Conservation (phyloP, 2,329 filamentous ascomycete species). For the Fusarium xyrophilum region DNA sequence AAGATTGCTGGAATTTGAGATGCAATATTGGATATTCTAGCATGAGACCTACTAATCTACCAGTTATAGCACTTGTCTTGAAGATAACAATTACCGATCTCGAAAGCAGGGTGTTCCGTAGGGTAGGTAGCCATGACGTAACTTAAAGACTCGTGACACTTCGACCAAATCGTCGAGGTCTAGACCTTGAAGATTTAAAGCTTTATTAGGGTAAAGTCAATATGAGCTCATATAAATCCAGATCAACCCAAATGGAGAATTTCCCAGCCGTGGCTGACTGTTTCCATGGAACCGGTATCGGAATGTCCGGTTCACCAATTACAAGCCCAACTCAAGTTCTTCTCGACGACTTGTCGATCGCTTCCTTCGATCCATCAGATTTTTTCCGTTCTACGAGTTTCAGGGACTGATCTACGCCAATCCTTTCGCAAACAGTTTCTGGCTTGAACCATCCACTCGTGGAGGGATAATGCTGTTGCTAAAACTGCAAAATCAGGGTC, state of each 20-base stretch:
- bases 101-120: not conserved
- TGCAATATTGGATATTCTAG: not conserved
- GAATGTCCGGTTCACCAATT: slow-evolving; percentile 4
- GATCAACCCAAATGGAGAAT: not conserved
- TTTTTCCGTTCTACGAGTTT: not conserved
- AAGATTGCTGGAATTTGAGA: not conserved
- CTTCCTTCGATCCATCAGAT: not conserved
- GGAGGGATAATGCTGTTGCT: not conserved
- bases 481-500: not conserved
- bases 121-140: not conserved
- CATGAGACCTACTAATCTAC: not conserved
- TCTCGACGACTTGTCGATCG: slow-evolving; percentile 7
- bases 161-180: not conserved
- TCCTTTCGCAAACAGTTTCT: not conserved
- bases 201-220: not conserved
- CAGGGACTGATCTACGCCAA: not conserved
- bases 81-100: too few relatives aligned
- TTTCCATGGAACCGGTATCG: slow-evolving; percentile 1
- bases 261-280: not conserved
- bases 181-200: not conserved
- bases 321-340: not conserved
- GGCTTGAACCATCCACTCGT: not conserved
- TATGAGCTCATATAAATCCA: not conserved
- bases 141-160: not conserved
- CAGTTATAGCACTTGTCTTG: not conserved